phyloP scores from a whole-genome alignment of 2,329 filamentous ascomycete genomes.

The Colletotrichum eremochloae region DNA sequence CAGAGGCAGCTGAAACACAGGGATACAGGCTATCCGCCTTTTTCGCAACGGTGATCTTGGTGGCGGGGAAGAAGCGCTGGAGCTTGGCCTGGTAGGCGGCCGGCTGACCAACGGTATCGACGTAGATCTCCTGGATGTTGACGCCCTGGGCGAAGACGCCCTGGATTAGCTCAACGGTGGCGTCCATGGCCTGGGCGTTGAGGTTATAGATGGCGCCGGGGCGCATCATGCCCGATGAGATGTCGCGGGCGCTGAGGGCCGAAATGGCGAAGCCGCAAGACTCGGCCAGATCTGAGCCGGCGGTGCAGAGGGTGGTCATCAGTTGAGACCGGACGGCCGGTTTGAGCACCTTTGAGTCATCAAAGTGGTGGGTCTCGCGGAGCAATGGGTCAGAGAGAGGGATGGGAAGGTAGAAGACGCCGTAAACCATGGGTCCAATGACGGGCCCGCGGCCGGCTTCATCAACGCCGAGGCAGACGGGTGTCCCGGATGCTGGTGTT shows the following conservation, averaged over 20 bases:
- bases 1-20: constrained; percentile 91
- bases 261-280: constrained; percentile 87
- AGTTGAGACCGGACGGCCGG: constrained; percentile 81
- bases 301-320: constrained; percentile 77
- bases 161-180: constrained; percentile 85
- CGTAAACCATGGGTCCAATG: constrained; percentile 84
- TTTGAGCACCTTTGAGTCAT: constrained; percentile 94
- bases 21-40: constrained; percentile 96
- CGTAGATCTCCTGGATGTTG: constrained; percentile 89
- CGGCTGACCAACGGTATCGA: constrained; percentile 92
- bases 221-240: constrained; percentile 82
- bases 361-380: constrained; percentile 84
- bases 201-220: constrained; percentile 82
- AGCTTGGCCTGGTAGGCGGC: constrained; percentile 86
- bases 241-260: constrained; percentile 86
- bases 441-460: constrained; percentile 95
- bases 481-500: constrained; percentile 40
- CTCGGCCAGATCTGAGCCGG: constrained; percentile 61
- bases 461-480: constrained; percentile 87
- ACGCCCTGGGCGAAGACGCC: constrained; percentile 83
- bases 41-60: constrained; percentile 82
- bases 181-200: constrained; percentile 95
- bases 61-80: constrained; percentile 84
- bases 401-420: constrained; percentile 81
- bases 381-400: constrained; percentile 79